Evolutionary conservation across 192 early-diverging fungal species (phyloP).

Genomic region (Linnemannia zychae): DNA sequence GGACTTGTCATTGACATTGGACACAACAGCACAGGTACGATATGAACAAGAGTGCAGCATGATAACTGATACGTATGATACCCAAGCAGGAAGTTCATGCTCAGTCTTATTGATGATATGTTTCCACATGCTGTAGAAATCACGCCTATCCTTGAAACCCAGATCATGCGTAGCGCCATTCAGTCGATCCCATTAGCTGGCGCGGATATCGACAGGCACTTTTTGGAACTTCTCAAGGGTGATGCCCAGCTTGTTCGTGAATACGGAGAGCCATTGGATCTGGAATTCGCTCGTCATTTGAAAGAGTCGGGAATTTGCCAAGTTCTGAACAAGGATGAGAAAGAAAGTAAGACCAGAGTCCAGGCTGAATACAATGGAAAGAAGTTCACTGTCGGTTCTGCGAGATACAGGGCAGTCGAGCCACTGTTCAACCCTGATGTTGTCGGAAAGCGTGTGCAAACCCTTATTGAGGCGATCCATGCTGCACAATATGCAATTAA

Average conservation of each 20-base stretch:
- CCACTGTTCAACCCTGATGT: slow-evolving; percentile 80
- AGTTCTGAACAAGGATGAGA: slow-evolving; percentile 55
- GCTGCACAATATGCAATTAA: slow-evolving; percentile 75
- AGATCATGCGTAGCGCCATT: slow-evolving; percentile 70
- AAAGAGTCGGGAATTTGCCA: slow-evolving; percentile 68
- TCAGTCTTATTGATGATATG: neutral
- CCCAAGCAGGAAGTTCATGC: neutral
- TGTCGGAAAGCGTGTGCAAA: slow-evolving; percentile 53
- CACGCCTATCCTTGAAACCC: slow-evolving; percentile 84
- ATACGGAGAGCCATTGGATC: slow-evolving; percentile 62
- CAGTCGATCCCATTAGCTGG: slow-evolving; percentile 80
- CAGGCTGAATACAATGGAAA: slow-evolving; percentile 73
- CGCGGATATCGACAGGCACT: slow-evolving; percentile 71
- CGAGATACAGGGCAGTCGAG: slow-evolving; percentile 72
- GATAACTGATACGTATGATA: neutral
- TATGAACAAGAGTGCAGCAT: neutral
- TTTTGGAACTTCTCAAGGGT: slow-evolving; percentile 70
- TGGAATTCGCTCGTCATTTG: slow-evolving; percentile 67
- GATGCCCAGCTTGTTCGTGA: slow-evolving; percentile 66
- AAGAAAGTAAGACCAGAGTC: slow-evolving; percentile 36
- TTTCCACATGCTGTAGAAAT: slow-evolving; percentile 62
- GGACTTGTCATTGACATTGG: slow-evolving; percentile 96
- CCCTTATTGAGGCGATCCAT: slow-evolving; percentile 75
- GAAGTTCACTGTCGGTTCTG: slow-evolving; percentile 71
- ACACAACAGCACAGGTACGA: slow-evolving; percentile 79